These are phyloP conservation scores for Phytophthora pseudosyringae DNA, from an alignment of 352 stramenopile species.

Conservation along the genomic window DNA sequence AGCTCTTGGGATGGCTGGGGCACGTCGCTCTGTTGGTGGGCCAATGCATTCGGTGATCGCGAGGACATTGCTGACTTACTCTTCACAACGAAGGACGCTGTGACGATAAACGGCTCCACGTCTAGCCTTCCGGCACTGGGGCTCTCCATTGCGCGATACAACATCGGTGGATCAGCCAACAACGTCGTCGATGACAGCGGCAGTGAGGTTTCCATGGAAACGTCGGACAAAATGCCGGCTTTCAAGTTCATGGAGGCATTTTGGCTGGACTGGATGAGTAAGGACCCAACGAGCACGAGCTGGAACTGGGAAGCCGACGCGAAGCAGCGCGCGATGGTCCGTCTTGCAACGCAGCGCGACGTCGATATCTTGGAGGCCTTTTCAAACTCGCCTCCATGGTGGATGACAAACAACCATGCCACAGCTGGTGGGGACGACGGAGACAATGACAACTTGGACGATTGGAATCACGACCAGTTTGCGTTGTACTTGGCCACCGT, in stretches of 20 bases:
- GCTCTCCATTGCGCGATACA: constrained; percentile 63
- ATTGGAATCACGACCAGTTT: constrained; percentile 50
- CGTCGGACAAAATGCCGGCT: constrained; percentile 55
- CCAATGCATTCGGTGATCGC: constrained; percentile 56
- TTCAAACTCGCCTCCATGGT: constrained; percentile 69
- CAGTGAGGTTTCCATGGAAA: constrained; percentile 49
- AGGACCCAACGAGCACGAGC: constrained; percentile 43
- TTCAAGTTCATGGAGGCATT: constrained; percentile 62
- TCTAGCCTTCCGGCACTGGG: constrained; percentile 41
- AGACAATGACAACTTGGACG: constrained; percentile 49
- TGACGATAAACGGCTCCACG: constrained; percentile 29
- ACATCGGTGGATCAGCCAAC: constrained; percentile 49
- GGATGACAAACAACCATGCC: constrained; percentile 65
- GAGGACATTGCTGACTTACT: constrained; percentile 55
- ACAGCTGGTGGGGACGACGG: constrained; percentile 46
- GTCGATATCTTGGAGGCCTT: constrained; percentile 57
- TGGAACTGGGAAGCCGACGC: constrained; percentile 59
- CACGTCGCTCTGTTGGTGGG: constrained; percentile 63
- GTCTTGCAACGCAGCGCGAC: constrained; percentile 44
- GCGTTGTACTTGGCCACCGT: constrained; percentile 49
- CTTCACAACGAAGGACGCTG: constrained; percentile 48
- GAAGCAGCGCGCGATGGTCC: constrained; percentile 52
- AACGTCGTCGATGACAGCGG: constrained; percentile 51
- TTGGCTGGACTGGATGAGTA: constrained; percentile 60
- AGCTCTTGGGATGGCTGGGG: constrained; percentile 56